Percentiles rank a stretch among this genome's conserved stretches.
These are phyloP conservation scores for Parietaria judaica DNA, from an alignment of 306 rosid genomes.

Conservation along the genomic window DNA sequence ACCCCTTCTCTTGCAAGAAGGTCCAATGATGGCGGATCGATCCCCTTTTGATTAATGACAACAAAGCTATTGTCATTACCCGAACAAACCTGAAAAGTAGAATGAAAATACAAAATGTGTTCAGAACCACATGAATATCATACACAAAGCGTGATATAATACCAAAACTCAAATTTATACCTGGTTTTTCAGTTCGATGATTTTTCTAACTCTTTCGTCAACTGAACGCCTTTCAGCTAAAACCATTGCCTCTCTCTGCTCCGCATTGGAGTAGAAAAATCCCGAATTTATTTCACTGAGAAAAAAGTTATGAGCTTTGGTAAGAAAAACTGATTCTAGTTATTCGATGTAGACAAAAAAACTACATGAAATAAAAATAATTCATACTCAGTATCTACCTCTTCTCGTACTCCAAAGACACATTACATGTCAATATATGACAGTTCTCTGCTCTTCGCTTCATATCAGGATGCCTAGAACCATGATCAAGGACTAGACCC, in stretches of 20 bases:
- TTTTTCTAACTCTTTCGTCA: slow-evolving; percentile 78
- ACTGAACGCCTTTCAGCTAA: slow-evolving; percentile 86
- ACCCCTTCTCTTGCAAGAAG: slow-evolving; percentile 94
- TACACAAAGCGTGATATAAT: slow-evolving; percentile 4
- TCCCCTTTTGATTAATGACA: slow-evolving; percentile 91
- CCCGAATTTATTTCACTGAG: slow-evolving; percentile 93
- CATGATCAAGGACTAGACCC: slow-evolving; percentile 99
- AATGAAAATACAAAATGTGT: background rate
- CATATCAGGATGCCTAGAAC: slow-evolving; percentile 99
- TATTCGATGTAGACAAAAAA: no score
- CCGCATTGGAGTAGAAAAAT: slow-evolving; percentile 96
- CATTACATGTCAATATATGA: slow-evolving; percentile 74
- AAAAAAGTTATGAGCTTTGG: slow-evolving; percentile 20
- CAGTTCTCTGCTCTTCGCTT: slow-evolving; percentile 93
- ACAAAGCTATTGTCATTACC: slow-evolving; percentile 69
- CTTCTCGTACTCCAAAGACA: slow-evolving; percentile 88
- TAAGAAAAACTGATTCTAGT: background rate
- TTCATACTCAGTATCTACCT: slow-evolving; percentile 41
- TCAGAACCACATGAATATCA: slow-evolving; percentile 5
- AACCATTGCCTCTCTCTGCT: slow-evolving; percentile 96
- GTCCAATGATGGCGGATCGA: slow-evolving; percentile 97
- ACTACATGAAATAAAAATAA: no score
- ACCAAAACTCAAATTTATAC: slow-evolving; percentile 11
- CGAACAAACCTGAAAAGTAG: slow-evolving; percentile 58
- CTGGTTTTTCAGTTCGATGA: slow-evolving; percentile 84